phyloP scores from a whole-genome alignment of 2,329 filamentous ascomycete genomes.

The Saccharata proteae region DNA sequence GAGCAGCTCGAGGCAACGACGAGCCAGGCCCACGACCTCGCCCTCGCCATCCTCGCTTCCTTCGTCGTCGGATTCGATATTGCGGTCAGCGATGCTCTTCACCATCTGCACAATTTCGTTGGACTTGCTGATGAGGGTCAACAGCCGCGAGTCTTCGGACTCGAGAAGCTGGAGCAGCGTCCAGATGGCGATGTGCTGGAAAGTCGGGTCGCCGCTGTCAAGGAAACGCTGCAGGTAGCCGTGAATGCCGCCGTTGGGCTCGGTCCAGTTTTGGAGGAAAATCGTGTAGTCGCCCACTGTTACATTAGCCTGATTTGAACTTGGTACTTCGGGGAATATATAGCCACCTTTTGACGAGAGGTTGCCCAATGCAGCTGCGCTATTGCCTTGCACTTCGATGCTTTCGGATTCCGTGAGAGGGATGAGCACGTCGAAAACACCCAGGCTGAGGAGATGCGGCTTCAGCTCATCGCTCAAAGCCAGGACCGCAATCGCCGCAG shows the following conservation, averaged over 20 bases:
- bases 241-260: slow-evolving; percentile 88
- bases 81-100: slow-evolving; percentile 77
- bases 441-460: slow-evolving; percentile 75
- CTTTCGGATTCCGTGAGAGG: slow-evolving; percentile 89
- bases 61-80: slow-evolving; percentile 76
- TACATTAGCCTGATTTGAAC: slow-evolving; percentile 17
- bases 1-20: slow-evolving; percentile 77
- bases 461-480: slow-evolving; percentile 94
- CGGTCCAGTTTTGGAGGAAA: slow-evolving; percentile 86
- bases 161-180: slow-evolving; percentile 90
- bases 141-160: slow-evolving; percentile 82
- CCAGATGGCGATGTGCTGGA: slow-evolving; percentile 99
- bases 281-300: slow-evolving; percentile 92
- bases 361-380: slow-evolving; percentile 88
- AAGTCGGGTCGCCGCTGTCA: slow-evolving; percentile 86
- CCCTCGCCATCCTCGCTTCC: slow-evolving; percentile 82
- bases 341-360: slow-evolving; percentile 83
- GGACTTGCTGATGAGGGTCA: slow-evolving; percentile 76
- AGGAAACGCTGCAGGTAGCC: slow-evolving; percentile 90
- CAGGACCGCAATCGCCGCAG: slow-evolving; percentile 93
- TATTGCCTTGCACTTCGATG: slow-evolving; percentile 97
- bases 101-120: slow-evolving; percentile 90
- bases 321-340: not conserved
- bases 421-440: slow-evolving; percentile 92
- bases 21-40: slow-evolving; percentile 83